A percentile compares a stretch with the other conserved stretches of the same genome.
Conservation (phyloP, 306 rosid species). For the Medicago lupulina region DNA sequence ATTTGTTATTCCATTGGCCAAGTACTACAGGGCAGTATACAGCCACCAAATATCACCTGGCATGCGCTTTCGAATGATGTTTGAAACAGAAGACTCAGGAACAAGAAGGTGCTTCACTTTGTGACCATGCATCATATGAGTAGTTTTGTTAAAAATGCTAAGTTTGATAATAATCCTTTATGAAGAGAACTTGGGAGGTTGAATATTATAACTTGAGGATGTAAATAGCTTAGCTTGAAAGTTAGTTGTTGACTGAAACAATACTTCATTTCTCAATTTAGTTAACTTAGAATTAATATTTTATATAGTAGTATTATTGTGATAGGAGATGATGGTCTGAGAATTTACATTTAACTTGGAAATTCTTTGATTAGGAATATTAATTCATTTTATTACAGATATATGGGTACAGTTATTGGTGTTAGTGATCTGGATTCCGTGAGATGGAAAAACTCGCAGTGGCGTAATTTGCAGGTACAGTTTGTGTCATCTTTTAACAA, state of each 20-base stretch:
- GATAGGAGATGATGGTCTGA: neutral
- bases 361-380: constrained; percentile 20
- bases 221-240: constrained; percentile 22
- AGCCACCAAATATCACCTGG: constrained; percentile 90
- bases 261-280: neutral
- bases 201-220: constrained; percentile 28
- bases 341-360: constrained; percentile 18
- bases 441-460: constrained; percentile 96
- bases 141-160: neutral
- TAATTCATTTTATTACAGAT: constrained; percentile 57
- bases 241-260: constrained; percentile 1
- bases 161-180: constrained; percentile 13
- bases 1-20: constrained; percentile 95
- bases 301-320: constrained; percentile 9
- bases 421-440: constrained; percentile 88
- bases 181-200: constrained; percentile 16
- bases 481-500: constrained; percentile 17
- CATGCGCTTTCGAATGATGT: constrained; percentile 98
- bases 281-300: neutral
- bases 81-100: constrained; percentile 97
- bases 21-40: constrained; percentile 95
- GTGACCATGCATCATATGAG: constrained; percentile 6
- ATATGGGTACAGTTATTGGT: constrained; percentile 98
- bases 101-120: constrained; percentile 81
- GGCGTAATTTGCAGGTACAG: constrained; percentile 94